Conservation (phyloP, 2,329 filamentous ascomycete species). For the Trichoderma atrobrunneum region DNA sequence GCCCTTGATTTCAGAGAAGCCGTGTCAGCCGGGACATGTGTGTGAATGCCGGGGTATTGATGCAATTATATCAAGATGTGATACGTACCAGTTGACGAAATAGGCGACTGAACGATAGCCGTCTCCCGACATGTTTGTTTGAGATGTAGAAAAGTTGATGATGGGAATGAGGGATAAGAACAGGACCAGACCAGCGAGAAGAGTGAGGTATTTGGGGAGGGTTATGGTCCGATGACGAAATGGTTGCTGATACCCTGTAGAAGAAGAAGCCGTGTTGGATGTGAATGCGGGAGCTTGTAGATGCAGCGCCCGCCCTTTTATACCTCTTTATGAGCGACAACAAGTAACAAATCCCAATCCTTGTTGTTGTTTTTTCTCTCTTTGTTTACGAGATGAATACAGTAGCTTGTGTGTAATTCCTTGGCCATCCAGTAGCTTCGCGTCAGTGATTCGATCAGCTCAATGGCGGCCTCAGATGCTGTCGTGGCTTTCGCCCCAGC, state of each 20-base stretch:
- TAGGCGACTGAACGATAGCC: slow-evolving; percentile 68
- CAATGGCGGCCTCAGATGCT: slow-evolving; percentile 9
- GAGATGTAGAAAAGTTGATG: neutral
- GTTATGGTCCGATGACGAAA: neutral
- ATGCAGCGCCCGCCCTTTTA: neutral
- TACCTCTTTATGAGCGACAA: neutral
- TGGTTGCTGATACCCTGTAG: neutral
- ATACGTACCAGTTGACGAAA: slow-evolving; percentile 63
- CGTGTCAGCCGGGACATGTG: neutral
- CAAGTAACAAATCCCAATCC: too few relatives aligned
- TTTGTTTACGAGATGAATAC: neutral
- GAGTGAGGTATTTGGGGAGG: neutral
- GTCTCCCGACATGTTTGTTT: slow-evolving; percentile 37
- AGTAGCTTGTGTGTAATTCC: neutral
- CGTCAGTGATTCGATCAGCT: neutral
- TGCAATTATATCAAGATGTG: neutral
- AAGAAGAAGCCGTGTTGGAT: neutral
- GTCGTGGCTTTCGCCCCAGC: slow-evolving; percentile 15
- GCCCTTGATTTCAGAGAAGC: slow-evolving; percentile 49
- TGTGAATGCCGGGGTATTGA: neutral
- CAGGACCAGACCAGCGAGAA: neutral
- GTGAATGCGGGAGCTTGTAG: neutral
- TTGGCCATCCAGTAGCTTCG: neutral
- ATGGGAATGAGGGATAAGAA: slow-evolving; percentile 7
- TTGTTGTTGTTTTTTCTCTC: neutral